These are phyloP conservation scores for Penicillium sclerotigenum DNA, from an alignment of 2,329 filamentous ascomycete genomes.

Conservation along the genomic window DNA sequence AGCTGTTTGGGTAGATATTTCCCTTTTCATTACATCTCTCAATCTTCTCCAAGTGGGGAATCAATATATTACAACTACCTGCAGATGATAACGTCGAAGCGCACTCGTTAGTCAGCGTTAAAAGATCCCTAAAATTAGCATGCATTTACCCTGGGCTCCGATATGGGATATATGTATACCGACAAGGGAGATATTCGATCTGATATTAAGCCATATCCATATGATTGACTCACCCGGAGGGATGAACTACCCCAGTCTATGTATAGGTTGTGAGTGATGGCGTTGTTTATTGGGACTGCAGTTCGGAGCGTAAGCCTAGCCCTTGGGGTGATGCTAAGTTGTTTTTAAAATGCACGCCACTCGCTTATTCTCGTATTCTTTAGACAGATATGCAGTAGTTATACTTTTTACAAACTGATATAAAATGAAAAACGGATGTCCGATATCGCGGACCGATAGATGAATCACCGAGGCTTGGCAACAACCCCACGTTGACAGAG, in stretches of 20 bases:
- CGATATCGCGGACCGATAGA: constrained; percentile 7
- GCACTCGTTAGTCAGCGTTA: too few relatives aligned
- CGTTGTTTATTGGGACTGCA: neutral
- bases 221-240: neutral
- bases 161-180: neutral
- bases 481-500: neutral
- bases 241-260: neutral
- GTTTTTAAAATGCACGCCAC: neutral
- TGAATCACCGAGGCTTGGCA: constrained; percentile 10
- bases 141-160: too few relatives aligned
- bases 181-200: neutral
- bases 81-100: too few relatives aligned
- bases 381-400: neutral
- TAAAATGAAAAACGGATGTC: neutral
- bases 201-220: neutral
- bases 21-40: too few relatives aligned
- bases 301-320: neutral
- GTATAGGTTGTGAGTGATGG: neutral
- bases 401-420: neutral
- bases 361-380: neutral
- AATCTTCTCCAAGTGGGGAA: too few relatives aligned
- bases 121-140: too few relatives aligned
- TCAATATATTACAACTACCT: too few relatives aligned
- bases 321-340: neutral
- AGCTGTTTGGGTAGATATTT: too few relatives aligned